Base-by-base conservation (phyloP, 169 alveolate species). In the Cryptosporidium meleagridis region DNA sequence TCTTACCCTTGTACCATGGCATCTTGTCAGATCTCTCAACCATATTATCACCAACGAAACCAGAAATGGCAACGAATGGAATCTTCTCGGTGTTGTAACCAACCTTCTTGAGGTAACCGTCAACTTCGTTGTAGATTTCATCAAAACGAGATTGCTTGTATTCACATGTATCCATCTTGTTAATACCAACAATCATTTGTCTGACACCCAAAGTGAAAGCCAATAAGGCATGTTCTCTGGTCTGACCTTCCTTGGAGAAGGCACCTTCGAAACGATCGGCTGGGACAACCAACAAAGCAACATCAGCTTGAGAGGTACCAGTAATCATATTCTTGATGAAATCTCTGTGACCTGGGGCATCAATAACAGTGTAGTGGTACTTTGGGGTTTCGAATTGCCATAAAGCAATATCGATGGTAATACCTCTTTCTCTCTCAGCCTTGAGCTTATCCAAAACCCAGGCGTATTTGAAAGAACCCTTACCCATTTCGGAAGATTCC, bases 271-370 rank as follows among this genome's bases (percentile, higher is more conserved):
- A 98, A 84, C 94, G 96, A 73, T 97, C 98, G 52, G 99, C 97
- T 68, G 99, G 99, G 69, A 98, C 99, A 91, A 98, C 97, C 85
- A 98, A 96, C 85, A 98, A 91, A 41, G 99, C 99, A 69, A 96
- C 99, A 94, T 98, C 99, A 68, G 99, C 99, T 93, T 97, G 99
- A 39, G 99, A 97, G 45, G 99, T 96, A 85, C 99, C 99, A 55
- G 99, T 97, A 94, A 98, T 98, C 99, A 98, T 98, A 95, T 98
- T 98, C 96, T 97, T 97, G 93, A 98, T 97, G 96, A 97, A 98
- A 93, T 98, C 99, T 85, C 99, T 94, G 91, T 98, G 99, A 58
- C 99, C 99, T 62, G 99, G 99, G 85, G 99, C 99, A 95, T 98
- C 99, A 92, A 98, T 97, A 93, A 98, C 98, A 85, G 99, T 98